Percentiles rank a stretch among this genome's conserved stretches.
Conservation (phyloP, 2,329 filamentous ascomycete genomes). For the Zymoseptoria passerinii region DNA sequence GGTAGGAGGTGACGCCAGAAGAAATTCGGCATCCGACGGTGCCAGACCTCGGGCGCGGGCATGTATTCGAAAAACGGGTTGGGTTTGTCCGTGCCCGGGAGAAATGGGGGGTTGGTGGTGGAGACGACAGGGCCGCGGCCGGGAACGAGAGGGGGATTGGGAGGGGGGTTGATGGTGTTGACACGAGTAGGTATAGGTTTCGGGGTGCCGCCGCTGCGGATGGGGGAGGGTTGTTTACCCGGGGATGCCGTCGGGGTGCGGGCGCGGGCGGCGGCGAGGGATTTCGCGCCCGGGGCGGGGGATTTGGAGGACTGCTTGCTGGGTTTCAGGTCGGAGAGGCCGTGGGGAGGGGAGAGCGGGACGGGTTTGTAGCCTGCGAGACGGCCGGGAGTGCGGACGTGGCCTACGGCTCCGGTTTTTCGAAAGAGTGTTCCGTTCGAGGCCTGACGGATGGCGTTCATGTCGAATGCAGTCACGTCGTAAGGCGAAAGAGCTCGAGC, state of each 20-base stretch:
- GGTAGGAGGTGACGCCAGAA: conserved; percentile 8
- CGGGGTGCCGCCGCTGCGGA: not conserved
- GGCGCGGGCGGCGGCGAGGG: not conserved
- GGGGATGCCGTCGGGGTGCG: not conserved
- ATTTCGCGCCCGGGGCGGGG: not conserved
- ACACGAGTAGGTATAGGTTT: not conserved
- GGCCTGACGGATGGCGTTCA: no score
- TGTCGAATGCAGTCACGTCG: no score
- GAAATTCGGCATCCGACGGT: conserved; percentile 22
- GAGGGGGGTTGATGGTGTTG: not conserved
- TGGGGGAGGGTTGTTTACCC: conserved; percentile 1
- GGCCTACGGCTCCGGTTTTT: not conserved
- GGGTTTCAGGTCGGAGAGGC: not conserved
- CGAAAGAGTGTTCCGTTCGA: not conserved
- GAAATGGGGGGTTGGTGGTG: conserved; percentile 10
- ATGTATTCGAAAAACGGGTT: conserved; percentile 26
- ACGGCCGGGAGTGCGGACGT: not conserved
- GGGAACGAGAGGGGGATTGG: not conserved
- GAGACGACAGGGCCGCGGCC: conserved; percentile 10
- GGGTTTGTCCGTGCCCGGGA: conserved; percentile 3
- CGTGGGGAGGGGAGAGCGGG: not conserved
- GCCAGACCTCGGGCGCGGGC: conserved; percentile 24
- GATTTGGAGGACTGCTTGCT: not conserved
- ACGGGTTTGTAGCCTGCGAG: not conserved
- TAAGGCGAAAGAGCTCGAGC: no score